A percentile compares a stretch with the other conserved stretches of the same genome.
Conservation (phyloP, 2,329 filamentous ascomycete genomes). For the Trichoderma guizhouense region DNA sequence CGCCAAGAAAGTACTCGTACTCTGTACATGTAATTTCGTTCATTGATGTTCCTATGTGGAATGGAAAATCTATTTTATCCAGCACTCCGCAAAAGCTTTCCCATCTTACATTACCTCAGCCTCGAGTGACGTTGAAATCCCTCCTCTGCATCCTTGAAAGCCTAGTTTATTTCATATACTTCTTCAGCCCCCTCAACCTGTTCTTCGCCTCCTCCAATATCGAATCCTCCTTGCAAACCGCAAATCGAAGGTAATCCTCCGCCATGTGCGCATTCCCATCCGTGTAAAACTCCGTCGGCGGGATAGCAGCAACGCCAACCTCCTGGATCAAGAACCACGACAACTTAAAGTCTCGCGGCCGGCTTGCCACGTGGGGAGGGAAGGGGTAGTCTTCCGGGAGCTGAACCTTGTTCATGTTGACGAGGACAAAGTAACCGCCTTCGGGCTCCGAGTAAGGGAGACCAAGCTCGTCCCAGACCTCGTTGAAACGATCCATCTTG, state of each 20-base stretch:
- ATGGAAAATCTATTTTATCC: slow-evolving; percentile 3
- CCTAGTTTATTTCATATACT: slow-evolving; percentile 53
- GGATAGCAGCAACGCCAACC: slow-evolving; percentile 91
- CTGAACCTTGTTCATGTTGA: slow-evolving; percentile 85
- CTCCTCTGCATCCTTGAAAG: background rate
- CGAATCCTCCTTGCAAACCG: slow-evolving; percentile 91
- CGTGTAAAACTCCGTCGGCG: slow-evolving; percentile 96
- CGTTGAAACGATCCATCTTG: slow-evolving; percentile 85
- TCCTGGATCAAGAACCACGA: slow-evolving; percentile 97
- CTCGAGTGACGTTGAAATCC: background rate
- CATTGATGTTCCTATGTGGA: background rate
- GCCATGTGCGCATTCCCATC: slow-evolving; percentile 77
- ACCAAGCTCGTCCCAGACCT: slow-evolving; percentile 70
- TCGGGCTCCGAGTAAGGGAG: slow-evolving; percentile 88
- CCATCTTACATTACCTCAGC: background rate
- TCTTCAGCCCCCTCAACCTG: slow-evolving; percentile 67
- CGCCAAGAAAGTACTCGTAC: background rate
- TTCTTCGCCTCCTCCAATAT: slow-evolving; percentile 78
- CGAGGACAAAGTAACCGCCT: slow-evolving; percentile 95
- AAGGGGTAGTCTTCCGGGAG: slow-evolving; percentile 83
- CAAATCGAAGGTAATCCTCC: slow-evolving; percentile 91
- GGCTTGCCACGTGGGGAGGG: slow-evolving; percentile 78
- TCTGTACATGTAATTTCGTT: background rate
- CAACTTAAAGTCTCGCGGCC: slow-evolving; percentile 90
- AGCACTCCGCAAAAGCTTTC: background rate